Percentiles rank a stretch among this genome's conserved stretches.
phyloP scores from a whole-genome alignment of 2,329 filamentous ascomycete genomes.

The Paecilomyces sp. region DNA sequence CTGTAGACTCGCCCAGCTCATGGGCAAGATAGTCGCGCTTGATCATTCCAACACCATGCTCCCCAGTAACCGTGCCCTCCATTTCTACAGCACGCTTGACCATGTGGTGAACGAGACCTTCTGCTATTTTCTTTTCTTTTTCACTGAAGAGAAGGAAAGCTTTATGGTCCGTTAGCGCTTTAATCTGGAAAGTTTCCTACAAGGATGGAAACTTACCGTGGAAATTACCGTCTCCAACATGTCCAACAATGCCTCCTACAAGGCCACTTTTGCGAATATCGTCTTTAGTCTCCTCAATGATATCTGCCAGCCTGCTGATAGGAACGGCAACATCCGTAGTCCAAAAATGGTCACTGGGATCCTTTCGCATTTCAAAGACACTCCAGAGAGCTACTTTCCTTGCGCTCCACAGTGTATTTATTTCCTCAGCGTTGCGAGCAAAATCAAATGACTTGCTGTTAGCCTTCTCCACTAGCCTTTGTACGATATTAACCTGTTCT shows the following conservation, averaged over 20 bases:
- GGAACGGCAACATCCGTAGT: constrained; percentile 83
- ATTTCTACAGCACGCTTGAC: constrained; percentile 77
- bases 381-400: constrained; percentile 77
- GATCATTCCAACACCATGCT: constrained; percentile 64
- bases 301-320: constrained; percentile 62
- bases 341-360: constrained; percentile 43
- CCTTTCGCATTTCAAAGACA: constrained; percentile 51
- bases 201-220: constrained; percentile 39
- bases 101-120: constrained; percentile 72
- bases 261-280: constrained; percentile 53
- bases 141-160: constrained; percentile 57
- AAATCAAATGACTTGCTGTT: constrained; percentile 64
- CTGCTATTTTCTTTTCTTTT: constrained; percentile 53
- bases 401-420: constrained; percentile 72
- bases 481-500: constrained; percentile 67
- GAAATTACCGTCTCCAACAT: constrained; percentile 73
- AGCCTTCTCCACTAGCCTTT: constrained; percentile 57
- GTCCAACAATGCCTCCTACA: constrained; percentile 59
- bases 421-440: constrained; percentile 62
- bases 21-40: constrained; percentile 60
- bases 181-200: constrained; percentile 45
- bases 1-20: constrained; percentile 54
- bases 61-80: constrained; percentile 74
- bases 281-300: constrained; percentile 69
- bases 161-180: constrained; percentile 16